Conservation (phyloP, 306 rosid species). For the Alnus rubra region DNA sequence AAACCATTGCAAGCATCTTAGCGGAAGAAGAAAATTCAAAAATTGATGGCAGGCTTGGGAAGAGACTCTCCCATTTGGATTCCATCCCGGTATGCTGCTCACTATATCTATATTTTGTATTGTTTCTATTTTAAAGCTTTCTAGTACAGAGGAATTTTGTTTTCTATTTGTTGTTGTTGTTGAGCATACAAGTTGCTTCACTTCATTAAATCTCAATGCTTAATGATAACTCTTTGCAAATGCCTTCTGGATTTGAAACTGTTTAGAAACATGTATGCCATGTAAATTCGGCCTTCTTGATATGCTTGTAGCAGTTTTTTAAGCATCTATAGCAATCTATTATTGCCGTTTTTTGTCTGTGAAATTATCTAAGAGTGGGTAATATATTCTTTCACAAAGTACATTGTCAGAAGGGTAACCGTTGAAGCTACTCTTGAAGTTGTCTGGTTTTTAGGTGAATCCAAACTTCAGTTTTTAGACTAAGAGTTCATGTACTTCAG, state of each 20-base stretch:
- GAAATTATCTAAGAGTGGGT: background rate
- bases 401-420: background rate
- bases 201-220: background rate
- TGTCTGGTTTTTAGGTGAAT: background rate
- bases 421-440: background rate
- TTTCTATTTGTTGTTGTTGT: background rate
- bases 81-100: conserved; percentile 75
- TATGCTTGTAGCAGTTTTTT: background rate
- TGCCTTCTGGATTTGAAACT: conserved; percentile 1
- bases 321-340: background rate
- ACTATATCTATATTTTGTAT: background rate
- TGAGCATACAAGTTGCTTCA: background rate
- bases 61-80: conserved; percentile 86
- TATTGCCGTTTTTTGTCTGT: background rate
- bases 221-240: background rate
- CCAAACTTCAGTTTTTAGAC: background rate
- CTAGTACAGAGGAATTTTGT: background rate
- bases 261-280: background rate
- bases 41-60: conserved; percentile 60
- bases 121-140: background rate
- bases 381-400: background rate
- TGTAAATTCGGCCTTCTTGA: background rate
- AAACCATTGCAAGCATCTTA: conserved; percentile 72
- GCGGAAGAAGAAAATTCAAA: conserved; percentile 59
- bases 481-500: too few species aligned